Evolutionary conservation across 2,329 filamentous ascomycete genomes (phyloP).

Genomic region (Aphanoascus verrucosus): DNA sequence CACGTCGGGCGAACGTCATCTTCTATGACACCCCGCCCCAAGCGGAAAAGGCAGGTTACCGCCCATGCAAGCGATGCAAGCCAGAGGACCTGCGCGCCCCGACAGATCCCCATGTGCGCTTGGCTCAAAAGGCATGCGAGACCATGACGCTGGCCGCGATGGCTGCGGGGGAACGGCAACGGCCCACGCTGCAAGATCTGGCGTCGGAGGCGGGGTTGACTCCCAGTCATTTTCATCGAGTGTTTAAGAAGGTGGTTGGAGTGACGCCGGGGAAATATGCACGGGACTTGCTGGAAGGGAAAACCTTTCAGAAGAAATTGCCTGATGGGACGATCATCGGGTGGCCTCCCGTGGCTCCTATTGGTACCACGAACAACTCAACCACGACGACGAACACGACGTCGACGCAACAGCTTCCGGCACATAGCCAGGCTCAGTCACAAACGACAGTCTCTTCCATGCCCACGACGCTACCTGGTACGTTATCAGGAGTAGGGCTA

Average conservation of each 20-base stretch:
- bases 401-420: neutral
- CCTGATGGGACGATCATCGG: slow-evolving; percentile 12
- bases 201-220: slow-evolving; percentile 41
- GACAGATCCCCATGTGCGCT: slow-evolving; percentile 24
- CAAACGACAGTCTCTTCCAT: neutral
- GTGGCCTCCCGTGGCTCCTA: slow-evolving; percentile 8
- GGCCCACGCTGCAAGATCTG: slow-evolving; percentile 36
- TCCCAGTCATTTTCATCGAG: slow-evolving; percentile 44
- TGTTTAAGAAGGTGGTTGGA: slow-evolving; percentile 44
- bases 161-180: slow-evolving; percentile 19
- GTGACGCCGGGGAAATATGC: slow-evolving; percentile 40
- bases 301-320: slow-evolving; percentile 15
- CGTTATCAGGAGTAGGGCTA: slow-evolving; percentile 4
- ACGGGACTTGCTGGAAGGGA: slow-evolving; percentile 16
- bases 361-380: neutral
- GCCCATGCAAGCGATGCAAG: slow-evolving; percentile 47
- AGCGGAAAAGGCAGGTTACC: slow-evolving; percentile 42
- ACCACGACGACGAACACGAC: neutral
- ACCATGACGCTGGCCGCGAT: slow-evolving; percentile 22
- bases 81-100: slow-evolving; percentile 30
- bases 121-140: slow-evolving; percentile 26
- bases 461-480: neutral
- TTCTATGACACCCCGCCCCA: slow-evolving; percentile 42
- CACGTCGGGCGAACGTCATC: slow-evolving; percentile 45
- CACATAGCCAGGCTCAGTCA: neutral